Percentiles rank a stretch among this genome's conserved stretches.
phyloP scores from a whole-genome alignment of 495 filamentous ascomycete genomes.

The Apiosordaria backusii region DNA sequence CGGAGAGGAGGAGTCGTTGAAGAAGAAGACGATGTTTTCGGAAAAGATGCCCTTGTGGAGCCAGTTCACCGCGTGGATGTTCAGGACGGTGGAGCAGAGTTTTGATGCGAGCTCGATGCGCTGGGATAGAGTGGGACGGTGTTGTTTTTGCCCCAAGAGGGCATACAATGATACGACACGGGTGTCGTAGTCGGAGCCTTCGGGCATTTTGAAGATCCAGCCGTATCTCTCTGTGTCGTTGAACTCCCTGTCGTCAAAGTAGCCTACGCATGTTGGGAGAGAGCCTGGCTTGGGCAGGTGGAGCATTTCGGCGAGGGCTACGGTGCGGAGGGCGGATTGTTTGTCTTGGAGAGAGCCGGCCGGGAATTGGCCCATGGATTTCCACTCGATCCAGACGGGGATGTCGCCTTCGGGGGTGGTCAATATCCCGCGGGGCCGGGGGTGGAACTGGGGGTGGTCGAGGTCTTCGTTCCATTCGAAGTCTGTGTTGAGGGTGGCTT shows the following conservation, averaged over 20 bases:
- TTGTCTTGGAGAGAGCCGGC: slow-evolving; percentile 19
- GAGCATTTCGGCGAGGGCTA: slow-evolving; percentile 33
- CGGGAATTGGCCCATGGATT: slow-evolving; percentile 16
- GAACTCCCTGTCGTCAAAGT: slow-evolving; percentile 29
- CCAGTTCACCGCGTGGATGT: slow-evolving; percentile 55
- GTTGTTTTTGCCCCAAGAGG: slow-evolving; percentile 8
- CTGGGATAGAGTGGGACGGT: slow-evolving; percentile 22
- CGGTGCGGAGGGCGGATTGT: slow-evolving; percentile 25
- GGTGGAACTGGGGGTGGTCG: slow-evolving; percentile 12
- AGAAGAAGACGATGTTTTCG: slow-evolving; percentile 51
- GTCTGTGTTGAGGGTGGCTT: slow-evolving; percentile 1
- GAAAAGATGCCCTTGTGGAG: slow-evolving; percentile 55
- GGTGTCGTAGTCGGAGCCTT: slow-evolving; percentile 19
- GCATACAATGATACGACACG: slow-evolving; percentile 23
- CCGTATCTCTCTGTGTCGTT: slow-evolving; percentile 21
- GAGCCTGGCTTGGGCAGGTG: slow-evolving; percentile 27
- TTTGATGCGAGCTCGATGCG: slow-evolving; percentile 23
- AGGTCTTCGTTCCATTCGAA: slow-evolving; percentile 21
- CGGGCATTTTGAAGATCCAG: slow-evolving; percentile 30
- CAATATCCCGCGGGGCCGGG: slow-evolving; percentile 24
- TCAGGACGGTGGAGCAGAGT: slow-evolving; percentile 27
- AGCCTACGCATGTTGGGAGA: slow-evolving; percentile 30
- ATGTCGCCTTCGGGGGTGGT: slow-evolving; percentile 12
- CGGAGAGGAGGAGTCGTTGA: not conserved
- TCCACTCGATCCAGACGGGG: slow-evolving; percentile 37